Evolutionary conservation across 176 grass and related monocot species (phyloP).

Genomic region (Rhynchospora pubera): DNA sequence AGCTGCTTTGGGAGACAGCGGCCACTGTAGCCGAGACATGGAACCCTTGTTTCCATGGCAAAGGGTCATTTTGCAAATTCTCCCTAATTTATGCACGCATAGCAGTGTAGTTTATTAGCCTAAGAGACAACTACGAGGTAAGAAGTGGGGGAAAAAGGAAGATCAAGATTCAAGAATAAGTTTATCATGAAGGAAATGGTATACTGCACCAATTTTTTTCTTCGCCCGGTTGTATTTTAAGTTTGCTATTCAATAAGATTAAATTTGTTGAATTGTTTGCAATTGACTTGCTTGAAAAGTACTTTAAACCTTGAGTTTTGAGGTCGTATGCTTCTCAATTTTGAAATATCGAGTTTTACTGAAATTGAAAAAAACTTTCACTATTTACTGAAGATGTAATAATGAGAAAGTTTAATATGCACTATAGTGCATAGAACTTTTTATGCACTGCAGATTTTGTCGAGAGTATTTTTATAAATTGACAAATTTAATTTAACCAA

Average conservation of each 20-base stretch:
- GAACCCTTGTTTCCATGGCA: slow-evolving; percentile 15
- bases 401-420: too few species aligned
- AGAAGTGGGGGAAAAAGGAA: too few species aligned
- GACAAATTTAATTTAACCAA: too few species aligned
- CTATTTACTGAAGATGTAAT: background rate
- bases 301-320: too few species aligned
- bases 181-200: background rate
- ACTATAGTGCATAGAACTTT: too few species aligned
- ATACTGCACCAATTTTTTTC: background rate
- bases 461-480: too few species aligned
- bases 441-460: too few species aligned
- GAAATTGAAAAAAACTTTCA: background rate
- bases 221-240: background rate
- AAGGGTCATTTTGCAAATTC: background rate
- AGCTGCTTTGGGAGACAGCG: background rate
- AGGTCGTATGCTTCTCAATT: too few species aligned
- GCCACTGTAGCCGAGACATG: slow-evolving; percentile 15
- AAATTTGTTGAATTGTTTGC: background rate
- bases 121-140: slow-evolving; percentile 21
- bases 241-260: background rate
- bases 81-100: slow-evolving; percentile 13
- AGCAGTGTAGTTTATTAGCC: background rate
- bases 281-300: background rate
- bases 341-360: too few species aligned
- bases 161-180: background rate